Percentiles rank a stretch among this genome's conserved stretches.
phyloP scores from a whole-genome alignment of 257 asterid species.

The Salvia rosmarinus region DNA sequence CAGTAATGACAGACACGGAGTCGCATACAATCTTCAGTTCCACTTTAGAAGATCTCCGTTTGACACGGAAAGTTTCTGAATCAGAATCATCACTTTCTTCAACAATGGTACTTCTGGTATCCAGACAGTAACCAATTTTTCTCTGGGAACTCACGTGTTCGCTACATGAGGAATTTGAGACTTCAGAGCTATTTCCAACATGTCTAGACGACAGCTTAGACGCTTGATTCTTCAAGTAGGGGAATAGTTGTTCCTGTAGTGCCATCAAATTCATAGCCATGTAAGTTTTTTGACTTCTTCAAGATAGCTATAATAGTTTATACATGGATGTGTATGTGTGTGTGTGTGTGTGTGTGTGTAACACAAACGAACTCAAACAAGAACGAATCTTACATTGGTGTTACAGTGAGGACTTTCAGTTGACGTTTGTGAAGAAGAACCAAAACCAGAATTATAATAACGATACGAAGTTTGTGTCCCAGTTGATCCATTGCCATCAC shows the following conservation, averaged over 20 bases:
- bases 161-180: conserved; percentile 43
- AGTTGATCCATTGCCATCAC: conserved; percentile 28
- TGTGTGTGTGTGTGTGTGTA: not conserved
- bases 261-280: conserved; percentile 32
- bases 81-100: conserved; percentile 81
- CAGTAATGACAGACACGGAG: conserved; percentile 45
- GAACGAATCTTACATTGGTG: conserved; percentile 43
- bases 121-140: conserved; percentile 33
- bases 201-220: conserved; percentile 36
- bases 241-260: conserved; percentile 41
- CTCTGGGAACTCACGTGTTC: conserved; percentile 34
- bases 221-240: conserved; percentile 34
- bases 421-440: conserved; percentile 39
- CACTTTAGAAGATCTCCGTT: conserved; percentile 67
- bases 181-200: conserved; percentile 35
- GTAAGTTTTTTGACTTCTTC: conserved; percentile 15
- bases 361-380: not conserved
- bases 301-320: conserved; percentile 4
- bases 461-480: conserved; percentile 33
- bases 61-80: conserved; percentile 85
- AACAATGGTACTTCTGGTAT: conserved; percentile 39
- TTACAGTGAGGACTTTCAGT: conserved; percentile 32
- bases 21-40: conserved; percentile 51
- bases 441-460: conserved; percentile 40
- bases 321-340: not conserved